Evolutionary conservation across 495 filamentous ascomycete genomes (phyloP), one percentile per base, ranked within the genome.

Genomic region (Mytilinidion resinicola): DNA sequence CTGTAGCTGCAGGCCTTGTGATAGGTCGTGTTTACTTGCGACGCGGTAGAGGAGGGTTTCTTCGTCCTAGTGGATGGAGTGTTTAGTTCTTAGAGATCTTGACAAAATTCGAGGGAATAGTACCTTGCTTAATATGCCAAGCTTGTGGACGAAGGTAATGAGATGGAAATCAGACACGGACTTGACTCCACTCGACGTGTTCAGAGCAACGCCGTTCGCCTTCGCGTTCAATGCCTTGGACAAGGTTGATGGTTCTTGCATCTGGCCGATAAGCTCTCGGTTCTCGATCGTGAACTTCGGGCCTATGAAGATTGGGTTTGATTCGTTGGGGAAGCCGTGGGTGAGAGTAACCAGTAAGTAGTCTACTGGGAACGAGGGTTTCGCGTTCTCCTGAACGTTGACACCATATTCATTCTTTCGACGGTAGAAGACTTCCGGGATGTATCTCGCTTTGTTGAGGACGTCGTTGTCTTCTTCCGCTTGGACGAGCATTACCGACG

Each of bases 381-480:
- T 96, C 30, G 95, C 93, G 67, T 96, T 97, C 67, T 97, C 89
- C 69, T 96, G 95, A 1, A 97, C 93, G 66, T 88, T 95, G 53
- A 85, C 88, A 7, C 95, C 95, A 66, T 99, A 95, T 69, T 97
- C 91, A 70, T 99, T 97, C 67, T 96, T 91, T 55, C 84, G 81
- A 47, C 93, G 84, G 73, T 91, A 99, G 75, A 97, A 97, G 14
- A 99, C 93, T 62, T 99, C 93, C 2, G 95, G 93, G 42, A 97
- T 95, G 67, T 99, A 99, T 48, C 91, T 80, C 25, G 85, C 85
- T 55, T 81, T 84, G 72, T 74, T 30, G 73, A 76, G 55, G 78
- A 59, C 82, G 53, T 91, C 87, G 37, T 91, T 88, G 64, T 90
- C 88, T 48, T 96, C 89, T 69, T 96, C 93, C 30, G 87, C 86